These are phyloP conservation scores for Trifolium pratense DNA, from an alignment of 306 rosid species.

Conservation along the genomic window DNA sequence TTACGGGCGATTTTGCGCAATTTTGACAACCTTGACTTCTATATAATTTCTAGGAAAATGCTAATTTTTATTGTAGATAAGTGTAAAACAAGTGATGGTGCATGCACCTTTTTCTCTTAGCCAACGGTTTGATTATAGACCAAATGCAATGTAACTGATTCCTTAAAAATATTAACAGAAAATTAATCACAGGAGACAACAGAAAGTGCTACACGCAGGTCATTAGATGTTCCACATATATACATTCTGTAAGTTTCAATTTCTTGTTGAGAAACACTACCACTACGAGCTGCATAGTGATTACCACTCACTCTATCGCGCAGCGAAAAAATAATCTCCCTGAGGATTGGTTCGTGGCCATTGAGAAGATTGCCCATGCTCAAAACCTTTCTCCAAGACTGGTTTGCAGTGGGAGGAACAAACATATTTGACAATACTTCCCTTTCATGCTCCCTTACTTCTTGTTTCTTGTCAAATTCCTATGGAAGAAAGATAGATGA, in stretches of 20 bases:
- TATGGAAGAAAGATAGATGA: slow-evolving; percentile 35
- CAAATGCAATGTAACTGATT: slow-evolving; percentile 19
- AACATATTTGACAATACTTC: slow-evolving; percentile 75
- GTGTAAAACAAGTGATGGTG: too few relatives aligned
- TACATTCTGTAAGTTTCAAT: slow-evolving; percentile 89
- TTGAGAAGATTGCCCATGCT: slow-evolving; percentile 99
- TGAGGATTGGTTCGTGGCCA: slow-evolving; percentile 87
- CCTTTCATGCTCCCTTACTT: slow-evolving; percentile 67
- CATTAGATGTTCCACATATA: slow-evolving; percentile 84
- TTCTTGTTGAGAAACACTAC: slow-evolving; percentile 59
- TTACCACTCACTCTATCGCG: slow-evolving; percentile 70
- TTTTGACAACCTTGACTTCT: too few relatives aligned
- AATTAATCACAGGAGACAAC: slow-evolving; percentile 86
- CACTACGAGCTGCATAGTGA: slow-evolving; percentile 71
- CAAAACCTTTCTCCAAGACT: slow-evolving; percentile 91
- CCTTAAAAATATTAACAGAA: neutral
- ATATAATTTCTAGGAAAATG: too few relatives aligned
- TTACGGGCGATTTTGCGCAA: too few relatives aligned
- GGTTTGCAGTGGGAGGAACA: slow-evolving; percentile 83
- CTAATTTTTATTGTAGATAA: too few relatives aligned
- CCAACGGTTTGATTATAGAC: neutral
- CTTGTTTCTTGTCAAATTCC: slow-evolving; percentile 75
- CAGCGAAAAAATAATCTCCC: slow-evolving; percentile 81
- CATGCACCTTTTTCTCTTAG: too few relatives aligned
- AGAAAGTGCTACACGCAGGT: slow-evolving; percentile 87